Evolutionary conservation across 1,284 basidiomycete genomes (phyloP).

Genomic region (Ceratobasidium sp.): DNA sequence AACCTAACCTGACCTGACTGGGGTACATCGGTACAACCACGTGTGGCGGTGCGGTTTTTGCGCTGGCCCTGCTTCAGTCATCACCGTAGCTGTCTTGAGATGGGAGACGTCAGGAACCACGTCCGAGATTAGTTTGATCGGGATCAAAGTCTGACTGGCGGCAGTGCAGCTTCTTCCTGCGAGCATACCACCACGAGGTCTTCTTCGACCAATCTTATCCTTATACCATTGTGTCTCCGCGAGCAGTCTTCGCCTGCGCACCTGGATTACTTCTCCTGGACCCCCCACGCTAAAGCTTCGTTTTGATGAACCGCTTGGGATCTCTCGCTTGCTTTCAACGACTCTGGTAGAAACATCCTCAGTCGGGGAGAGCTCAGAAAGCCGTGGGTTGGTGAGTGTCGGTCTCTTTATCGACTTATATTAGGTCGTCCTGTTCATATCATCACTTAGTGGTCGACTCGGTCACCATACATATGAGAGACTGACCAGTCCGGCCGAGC

Average conservation of each 20-base stretch:
- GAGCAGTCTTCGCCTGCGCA: neutral
- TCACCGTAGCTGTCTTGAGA: neutral
- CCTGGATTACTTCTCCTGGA: neutral
- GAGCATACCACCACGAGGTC: neutral
- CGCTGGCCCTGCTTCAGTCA: neutral
- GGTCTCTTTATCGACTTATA: neutral
- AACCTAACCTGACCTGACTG: neutral
- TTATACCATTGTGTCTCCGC: neutral
- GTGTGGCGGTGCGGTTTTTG: neutral
- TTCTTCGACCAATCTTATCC: neutral
- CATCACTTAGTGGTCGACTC: neutral
- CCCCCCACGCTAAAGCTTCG: neutral
- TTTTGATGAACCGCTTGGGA: neutral
- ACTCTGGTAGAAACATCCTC: neutral
- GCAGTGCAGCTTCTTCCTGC: conserved; percentile 10
- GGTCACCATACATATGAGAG: neutral
- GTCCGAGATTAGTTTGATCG: neutral
- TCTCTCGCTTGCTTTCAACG: neutral
- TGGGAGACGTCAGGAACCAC: neutral
- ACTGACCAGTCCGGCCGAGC: neutral
- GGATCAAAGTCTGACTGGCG: neutral
- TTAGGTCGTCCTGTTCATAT: neutral
- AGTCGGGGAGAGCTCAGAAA: neutral
- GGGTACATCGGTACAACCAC: neutral
- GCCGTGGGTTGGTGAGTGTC: neutral